phyloP scores from a whole-genome alignment of 192 early-diverging fungal species.

The Glomus cerebriforme region DNA sequence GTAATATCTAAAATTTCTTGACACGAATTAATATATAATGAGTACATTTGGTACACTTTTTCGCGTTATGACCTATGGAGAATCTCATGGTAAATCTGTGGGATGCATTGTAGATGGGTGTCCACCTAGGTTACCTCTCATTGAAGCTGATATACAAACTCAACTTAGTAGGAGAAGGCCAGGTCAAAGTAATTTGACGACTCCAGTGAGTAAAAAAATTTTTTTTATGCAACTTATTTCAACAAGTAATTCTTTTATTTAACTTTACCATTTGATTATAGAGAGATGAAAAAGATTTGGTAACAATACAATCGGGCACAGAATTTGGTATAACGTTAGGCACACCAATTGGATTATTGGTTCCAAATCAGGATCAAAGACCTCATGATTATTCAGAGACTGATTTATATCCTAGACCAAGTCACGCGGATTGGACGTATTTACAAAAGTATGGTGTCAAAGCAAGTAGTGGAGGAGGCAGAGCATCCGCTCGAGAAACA shows the following conservation, averaged over 20 bases:
- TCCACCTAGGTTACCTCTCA: slow-evolving; percentile 90
- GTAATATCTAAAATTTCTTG: too few species aligned
- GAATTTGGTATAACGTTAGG: slow-evolving; percentile 93
- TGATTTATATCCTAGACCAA: slow-evolving; percentile 93
- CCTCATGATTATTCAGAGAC: slow-evolving; percentile 97
- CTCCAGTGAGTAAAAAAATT: slow-evolving; percentile 68
- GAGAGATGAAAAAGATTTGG: slow-evolving; percentile 94
- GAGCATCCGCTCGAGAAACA: slow-evolving; percentile 93
- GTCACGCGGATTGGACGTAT: slow-evolving; percentile 98
- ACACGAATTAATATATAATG: too few species aligned
- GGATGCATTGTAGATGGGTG: slow-evolving; percentile 96
- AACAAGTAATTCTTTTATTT: not conserved
- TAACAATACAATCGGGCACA: slow-evolving; percentile 89
- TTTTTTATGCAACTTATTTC: not conserved
- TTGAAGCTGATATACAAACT: slow-evolving; percentile 89
- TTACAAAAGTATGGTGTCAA: slow-evolving; percentile 95
- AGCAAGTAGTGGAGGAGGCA: slow-evolving; percentile 91
- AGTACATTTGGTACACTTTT: slow-evolving; percentile 83
- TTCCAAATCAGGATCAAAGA: slow-evolving; percentile 94
- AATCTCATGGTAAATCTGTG: slow-evolving; percentile 98
- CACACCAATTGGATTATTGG: slow-evolving; percentile 91
- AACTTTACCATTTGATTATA: slow-evolving; percentile 35
- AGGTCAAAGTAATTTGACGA: slow-evolving; percentile 94
- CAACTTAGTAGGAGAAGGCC: slow-evolving; percentile 92
- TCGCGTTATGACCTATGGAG: slow-evolving; percentile 94